Base-by-base conservation (phyloP, 495 filamentous ascomycete genomes). In the Beverwykella pulmonaria region DNA sequence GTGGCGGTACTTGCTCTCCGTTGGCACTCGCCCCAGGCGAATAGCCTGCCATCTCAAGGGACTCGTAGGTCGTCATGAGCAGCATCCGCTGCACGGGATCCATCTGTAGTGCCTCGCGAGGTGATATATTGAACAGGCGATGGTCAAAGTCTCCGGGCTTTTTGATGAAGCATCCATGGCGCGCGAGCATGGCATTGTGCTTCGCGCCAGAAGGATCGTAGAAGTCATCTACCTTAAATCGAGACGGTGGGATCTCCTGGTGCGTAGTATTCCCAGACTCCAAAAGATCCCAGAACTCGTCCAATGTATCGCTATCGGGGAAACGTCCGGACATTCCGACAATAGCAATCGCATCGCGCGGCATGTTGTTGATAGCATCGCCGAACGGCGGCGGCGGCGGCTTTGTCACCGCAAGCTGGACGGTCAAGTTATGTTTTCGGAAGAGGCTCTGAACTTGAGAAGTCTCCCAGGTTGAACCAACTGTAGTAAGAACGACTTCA, bases 41-140 rank as follows among this genome's bases (percentile, higher is more conserved):
- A 46, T 76, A 73, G 14, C 78, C 77, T 20, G 76, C 74, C 46
- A 65, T 63, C 64, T 80, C 77, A 9, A 80, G 65, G 8, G 71
- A 73, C 55, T 79, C 77, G 63, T 75, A 78, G 17, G 71, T 62
- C 12, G 70, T 76, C 67, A 75, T 73, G 0, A 80, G 55, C 41
- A 74, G 72, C 49, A 79, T 54, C n/a, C 75, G 67, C 36, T 79
- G 78, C 17, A 67, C 44, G 1, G 77, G 76, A 53, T 79, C 78
- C 57, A 73, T 67, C 29, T 66, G 49, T 3, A 47, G 48, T 41
- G 78, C 78, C 59, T 80, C 78, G 1, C 74, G 73, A n/a, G 76
- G 76, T 8, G 75, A 76, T 17, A 80, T 74, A 29, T 72, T 71
- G 65, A 80, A 80, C 62, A 80, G 76, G 2, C 68, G 65, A n/a